Base-by-base conservation (phyloP, 805 yeast species). In the Lipomyces starkeyi region DNA sequence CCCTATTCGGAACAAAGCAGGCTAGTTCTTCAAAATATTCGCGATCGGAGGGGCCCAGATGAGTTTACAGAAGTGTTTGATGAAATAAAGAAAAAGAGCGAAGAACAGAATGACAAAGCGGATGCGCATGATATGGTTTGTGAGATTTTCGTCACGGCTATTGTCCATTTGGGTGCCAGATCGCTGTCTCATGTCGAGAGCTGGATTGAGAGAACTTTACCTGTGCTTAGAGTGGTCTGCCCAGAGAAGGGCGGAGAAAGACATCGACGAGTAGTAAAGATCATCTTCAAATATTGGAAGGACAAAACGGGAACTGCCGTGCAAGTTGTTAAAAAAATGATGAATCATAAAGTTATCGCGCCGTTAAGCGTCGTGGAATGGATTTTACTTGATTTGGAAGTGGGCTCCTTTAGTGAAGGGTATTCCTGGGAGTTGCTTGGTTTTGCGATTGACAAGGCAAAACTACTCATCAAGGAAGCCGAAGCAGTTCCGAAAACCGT, bases 91-190 rank as follows among this genome's bases (percentile, higher is more conserved):
- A 73, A 68, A 17, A 65, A 65, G 62, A 64, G 70, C 56, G 72
- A 56, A 14, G 72, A 66, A 22, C 61, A 64, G 11, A 14, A 29
- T 13, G 76, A 71, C 37, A 74, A 74, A 47, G 65, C 71, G 13
- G 69, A 70, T 73, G 73, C 34, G 49, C 64, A 27, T 63, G 61
- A 32, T 37, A 68, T 71, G 68, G 78, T 63, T 71, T 76, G 80
- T 20, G 85, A 89, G 35, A 79, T 91, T 17, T 78, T 92, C 14
- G 83, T 89, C 74, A 94, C 91, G 74, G 83, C 89, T 0, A 83
- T 91, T 62, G 90, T 94, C 58, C 88, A 88, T 73, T 88, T 92
- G 66, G 98, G 98, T 14, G 89, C 92, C 59, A 85, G 98, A 76
- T 93, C 98, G 0, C 84, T 93, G 56, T 91, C 94, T 0, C 93